Base-by-base conservation (phyloP, 495 filamentous ascomycete genomes). In the Podospora appendiculata region DNA sequence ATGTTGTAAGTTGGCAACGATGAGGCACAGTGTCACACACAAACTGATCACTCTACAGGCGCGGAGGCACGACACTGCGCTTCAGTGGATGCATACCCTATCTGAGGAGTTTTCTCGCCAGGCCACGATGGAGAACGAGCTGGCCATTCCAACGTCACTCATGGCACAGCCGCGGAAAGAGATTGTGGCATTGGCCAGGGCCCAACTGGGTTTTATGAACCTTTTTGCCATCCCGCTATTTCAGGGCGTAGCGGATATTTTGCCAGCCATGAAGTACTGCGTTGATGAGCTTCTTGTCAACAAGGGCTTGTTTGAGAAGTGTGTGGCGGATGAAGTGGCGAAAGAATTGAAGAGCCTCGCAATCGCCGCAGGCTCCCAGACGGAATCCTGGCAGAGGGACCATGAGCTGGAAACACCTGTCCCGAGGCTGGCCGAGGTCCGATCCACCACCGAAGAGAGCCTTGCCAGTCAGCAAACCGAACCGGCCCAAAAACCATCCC, bases 171-270 rank as follows among this genome's bases (percentile, higher is more conserved):
- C 93, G 8, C 86, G 89, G 55, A 79, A 88, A 45, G 90, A 92
- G 48, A 85, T 89, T 48, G 58, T 90, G 8, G 90, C 91, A 41
- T 78, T 96, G n/a, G 86, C 83, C 47, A 84, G 85, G 34, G 85
- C 89, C 11, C 94, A 98, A 69, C 86, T 95, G 58, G 83, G 86
- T 32, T 98, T 98, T 71, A 96, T 98, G 87, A 93, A 86, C 50
- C 79, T 96, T 53, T 97, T 97, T 63, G 93, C 92, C 17, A 78
- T 87, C 36, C 93, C 93, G 0, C 78, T 98, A 0, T 98, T 98
- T 62, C 83, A 90, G 54, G 86, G 82, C 18, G 82, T 96, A 14
- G 81, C 87, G 25, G 84, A 94, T 49, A 80, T 97, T 40, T 69
- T 97, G 47, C 90, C 93, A 7, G 79, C 77, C 18, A 84, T 98